Percentiles rank a stretch among this genome's conserved stretches.
phyloP scores from a whole-genome alignment of 2,329 filamentous ascomycete genomes.

The Atkinsonella hypoxylon region DNA sequence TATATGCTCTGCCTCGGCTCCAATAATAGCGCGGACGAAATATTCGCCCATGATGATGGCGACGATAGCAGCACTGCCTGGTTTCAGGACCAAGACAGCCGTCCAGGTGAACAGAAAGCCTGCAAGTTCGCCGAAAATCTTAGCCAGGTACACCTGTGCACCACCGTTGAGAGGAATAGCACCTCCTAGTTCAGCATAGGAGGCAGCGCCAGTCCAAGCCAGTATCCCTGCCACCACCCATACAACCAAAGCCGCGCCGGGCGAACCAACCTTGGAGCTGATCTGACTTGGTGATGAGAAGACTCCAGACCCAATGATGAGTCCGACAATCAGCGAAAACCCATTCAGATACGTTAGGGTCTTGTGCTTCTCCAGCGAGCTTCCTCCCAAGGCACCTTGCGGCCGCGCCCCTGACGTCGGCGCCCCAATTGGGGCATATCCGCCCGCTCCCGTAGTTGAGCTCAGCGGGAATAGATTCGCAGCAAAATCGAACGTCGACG shows the following conservation, averaged over 20 bases:
- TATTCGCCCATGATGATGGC: constrained; percentile 98
- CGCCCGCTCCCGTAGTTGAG: constrained; percentile 56
- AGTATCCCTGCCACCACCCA: constrained; percentile 86
- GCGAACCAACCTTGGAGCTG: constrained; percentile 80
- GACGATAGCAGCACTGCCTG: constrained; percentile 86
- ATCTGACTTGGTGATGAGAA: constrained; percentile 93
- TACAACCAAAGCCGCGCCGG: constrained; percentile 79
- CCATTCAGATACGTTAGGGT: constrained; percentile 92
- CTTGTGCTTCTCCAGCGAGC: constrained; percentile 89
- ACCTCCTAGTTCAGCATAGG: constrained; percentile 89
- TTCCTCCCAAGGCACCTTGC: constrained; percentile 49
- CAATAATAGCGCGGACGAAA: constrained; percentile 75
- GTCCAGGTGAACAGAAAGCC: constrained; percentile 97
- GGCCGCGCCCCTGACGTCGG: constrained; percentile 44
- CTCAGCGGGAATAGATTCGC: constrained; percentile 85
- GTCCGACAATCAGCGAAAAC: constrained; percentile 74
- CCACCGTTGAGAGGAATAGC: constrained; percentile 94
- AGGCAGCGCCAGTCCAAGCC: constrained; percentile 91
- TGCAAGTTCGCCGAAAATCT: constrained; percentile 87
- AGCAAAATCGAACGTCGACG: constrained; percentile 92
- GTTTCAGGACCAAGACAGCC: constrained; percentile 86
- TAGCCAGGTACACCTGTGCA: constrained; percentile 83
- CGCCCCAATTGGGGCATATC: constrained; percentile 78
- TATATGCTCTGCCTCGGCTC: constrained; percentile 70
- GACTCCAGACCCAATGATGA: constrained; percentile 94